Base-by-base conservation (phyloP, 768 basidiomycete genomes). In the Boletales sp. region DNA sequence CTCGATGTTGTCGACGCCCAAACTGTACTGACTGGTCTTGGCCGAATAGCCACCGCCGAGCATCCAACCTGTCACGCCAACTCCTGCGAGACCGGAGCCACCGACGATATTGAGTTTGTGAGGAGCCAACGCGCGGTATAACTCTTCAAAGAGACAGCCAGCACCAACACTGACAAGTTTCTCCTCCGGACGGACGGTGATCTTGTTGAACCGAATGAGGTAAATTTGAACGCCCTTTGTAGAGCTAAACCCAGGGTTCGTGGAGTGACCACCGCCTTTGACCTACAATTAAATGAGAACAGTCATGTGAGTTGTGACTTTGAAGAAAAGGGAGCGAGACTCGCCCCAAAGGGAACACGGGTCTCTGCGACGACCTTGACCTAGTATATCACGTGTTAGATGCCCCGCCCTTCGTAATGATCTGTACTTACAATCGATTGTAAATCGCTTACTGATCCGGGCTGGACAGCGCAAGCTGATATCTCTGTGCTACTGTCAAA, bases 31-130 rank as follows among this genome's bases (percentile, higher is more conserved):
- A 49, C 65, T 70, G 5, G 65, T 67, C 47, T 65, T 64, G 52
- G 61, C 48, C 0, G 69, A 67, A 54, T 64, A 72, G 8, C 71
- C 71, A 25, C 68, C 68, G 6, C 70, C 70, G 6, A 72, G 49
- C 33, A 68, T 43, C 55, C 57, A 72, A 9, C 70, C 70, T 17
- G 56, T 41, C 8, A 71, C 54, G 3, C 72, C 72, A 8, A 72
- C 63, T 2, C 59, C 66, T 1, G 44, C 18, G 14, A 52, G 18
- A 5, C 54, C 53, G 4, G 61, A 52, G 34, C 66, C 63, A 41
- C 59, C 70, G 13, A 64, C 63, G 9, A 61, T 55, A 40, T 50
- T 62, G 25, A 54, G 50, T 0, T 46, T 37, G 32, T 46, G 9
- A 37, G 46, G 41, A 4, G 33, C 41, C 34, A 69, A 41, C 5